Percentiles rank a stretch among this genome's conserved stretches.
Evolutionary conservation across 2,329 filamentous ascomycete genomes (phyloP).

Genomic region (Xylaria multiplex): DNA sequence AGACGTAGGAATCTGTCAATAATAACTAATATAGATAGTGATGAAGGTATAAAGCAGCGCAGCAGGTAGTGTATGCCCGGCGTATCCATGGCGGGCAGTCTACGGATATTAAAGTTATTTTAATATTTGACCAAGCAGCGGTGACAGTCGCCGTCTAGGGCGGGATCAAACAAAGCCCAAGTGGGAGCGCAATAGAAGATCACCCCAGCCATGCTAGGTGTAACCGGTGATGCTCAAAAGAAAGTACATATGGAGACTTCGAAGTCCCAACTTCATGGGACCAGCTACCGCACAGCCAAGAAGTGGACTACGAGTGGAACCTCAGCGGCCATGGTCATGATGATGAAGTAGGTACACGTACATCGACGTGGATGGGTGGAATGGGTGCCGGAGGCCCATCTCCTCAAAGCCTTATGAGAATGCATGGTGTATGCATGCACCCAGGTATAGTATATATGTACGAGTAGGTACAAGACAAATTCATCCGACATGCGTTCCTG

Average conservation of each 20-base stretch:
- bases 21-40: conserved; percentile 39
- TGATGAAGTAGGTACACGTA: conserved; percentile 37
- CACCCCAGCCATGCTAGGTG: conserved; percentile 47
- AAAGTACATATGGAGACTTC: conserved; percentile 45
- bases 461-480: conserved; percentile 30
- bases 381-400: conserved; percentile 40
- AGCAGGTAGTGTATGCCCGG: conserved; percentile 28
- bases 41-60: conserved; percentile 33
- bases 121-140: conserved; percentile 49
- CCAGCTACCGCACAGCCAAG: conserved; percentile 38
- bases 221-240: conserved; percentile 49
- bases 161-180: conserved; percentile 46
- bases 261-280: conserved; percentile 46
- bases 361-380: conserved; percentile 45
- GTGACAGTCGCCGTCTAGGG: conserved; percentile 46
- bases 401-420: conserved; percentile 45
- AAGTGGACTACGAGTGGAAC: conserved; percentile 46
- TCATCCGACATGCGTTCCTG: conserved; percentile 40
- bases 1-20: conserved; percentile 27
- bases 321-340: conserved; percentile 36
- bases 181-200: conserved; percentile 47
- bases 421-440: conserved; percentile 34
- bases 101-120: conserved; percentile 50
- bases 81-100: conserved; percentile 43
- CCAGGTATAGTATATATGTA: conserved; percentile 26